These are phyloP conservation scores for Hortaea werneckii DNA, from an alignment of 2,329 filamentous ascomycete genomes.

Conservation along the genomic window DNA sequence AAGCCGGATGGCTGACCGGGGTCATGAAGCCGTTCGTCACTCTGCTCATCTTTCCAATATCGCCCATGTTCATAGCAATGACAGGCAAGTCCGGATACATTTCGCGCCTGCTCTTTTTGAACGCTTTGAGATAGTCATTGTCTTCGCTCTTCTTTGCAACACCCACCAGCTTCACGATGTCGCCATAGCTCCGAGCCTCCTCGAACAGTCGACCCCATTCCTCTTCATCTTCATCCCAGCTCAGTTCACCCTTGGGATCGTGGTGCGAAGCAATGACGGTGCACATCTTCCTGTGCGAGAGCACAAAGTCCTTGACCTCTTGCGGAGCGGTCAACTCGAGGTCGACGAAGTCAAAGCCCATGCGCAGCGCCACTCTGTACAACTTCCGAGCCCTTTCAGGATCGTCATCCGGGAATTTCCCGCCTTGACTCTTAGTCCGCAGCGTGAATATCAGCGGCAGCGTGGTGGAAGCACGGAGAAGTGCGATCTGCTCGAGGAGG, in stretches of 20 bases:
- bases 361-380: constrained; percentile 67
- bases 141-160: constrained; percentile 66
- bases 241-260: constrained; percentile 66
- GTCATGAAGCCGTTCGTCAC: constrained; percentile 90
- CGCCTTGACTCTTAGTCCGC: constrained; percentile 75
- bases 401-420: constrained; percentile 73
- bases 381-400: constrained; percentile 53
- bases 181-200: constrained; percentile 75
- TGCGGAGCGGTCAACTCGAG: constrained; percentile 81
- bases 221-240: constrained; percentile 59
- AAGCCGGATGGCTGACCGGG: constrained; percentile 75
- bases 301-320: constrained; percentile 51
- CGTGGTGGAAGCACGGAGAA: constrained; percentile 60
- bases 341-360: constrained; percentile 88
- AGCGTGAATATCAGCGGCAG: constrained; percentile 89
- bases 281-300: constrained; percentile 53
- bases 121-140: constrained; percentile 74
- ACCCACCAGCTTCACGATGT: constrained; percentile 90
- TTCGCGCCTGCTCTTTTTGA: constrained; percentile 64
- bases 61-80: constrained; percentile 94
- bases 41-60: constrained; percentile 74
- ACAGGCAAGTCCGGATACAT: constrained; percentile 65
- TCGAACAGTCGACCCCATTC: constrained; percentile 90
- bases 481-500: constrained; percentile 68
- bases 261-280: constrained; percentile 94